Base-by-base conservation (phyloP, 1,284 basidiomycete genomes). In the Sanghuangporus baumii region DNA sequence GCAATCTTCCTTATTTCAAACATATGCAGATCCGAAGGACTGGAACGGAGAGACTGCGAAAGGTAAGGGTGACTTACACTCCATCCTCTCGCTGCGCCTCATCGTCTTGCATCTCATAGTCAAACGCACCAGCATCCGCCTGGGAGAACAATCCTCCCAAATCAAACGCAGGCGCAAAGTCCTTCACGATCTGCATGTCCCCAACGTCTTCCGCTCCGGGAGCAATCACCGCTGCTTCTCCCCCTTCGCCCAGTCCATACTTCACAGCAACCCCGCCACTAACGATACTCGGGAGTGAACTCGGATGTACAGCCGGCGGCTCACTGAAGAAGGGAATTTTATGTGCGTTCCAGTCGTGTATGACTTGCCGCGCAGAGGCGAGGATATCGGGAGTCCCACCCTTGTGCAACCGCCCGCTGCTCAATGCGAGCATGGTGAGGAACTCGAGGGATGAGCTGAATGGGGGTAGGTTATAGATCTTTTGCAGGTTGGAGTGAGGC, bases 261-360 rank as follows among this genome's bases (percentile, higher is more conserved):
- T 65, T 65, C 31, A 57, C 57, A 9, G 61, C 51, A 8, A 57
- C 23, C 6, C 37, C 0, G 65, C 55, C 43, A 55, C 68, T 65
- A 73, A 82, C 74, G 6, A 76, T 80, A 3, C 85, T 85, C 23
- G 85, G 90, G 64, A 89, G 78, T 31, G 83, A 81, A 1, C 91
- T 93, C 0, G 89, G 86, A 71, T 94, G 93, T 2, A 92, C 72
- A 2, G 78, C 71, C 0, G 96, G 96, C 2, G 95, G 93, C 1
- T 79, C 73, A 1, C 93, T 93, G 75, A 83, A 91, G 76, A 94
- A 98, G 0, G 91, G 89, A 31, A 98, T 98, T 71, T 94, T 95
- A 70, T 98, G 94, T 66, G 93, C 86, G 71, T 98, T 98, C 96
- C 96, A 98, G 73, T 99, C 96, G 55, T 83, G 85, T 3, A 99